Conservation (phyloP, 345 rosid species). For the Rubroshorea leprosula region DNA sequence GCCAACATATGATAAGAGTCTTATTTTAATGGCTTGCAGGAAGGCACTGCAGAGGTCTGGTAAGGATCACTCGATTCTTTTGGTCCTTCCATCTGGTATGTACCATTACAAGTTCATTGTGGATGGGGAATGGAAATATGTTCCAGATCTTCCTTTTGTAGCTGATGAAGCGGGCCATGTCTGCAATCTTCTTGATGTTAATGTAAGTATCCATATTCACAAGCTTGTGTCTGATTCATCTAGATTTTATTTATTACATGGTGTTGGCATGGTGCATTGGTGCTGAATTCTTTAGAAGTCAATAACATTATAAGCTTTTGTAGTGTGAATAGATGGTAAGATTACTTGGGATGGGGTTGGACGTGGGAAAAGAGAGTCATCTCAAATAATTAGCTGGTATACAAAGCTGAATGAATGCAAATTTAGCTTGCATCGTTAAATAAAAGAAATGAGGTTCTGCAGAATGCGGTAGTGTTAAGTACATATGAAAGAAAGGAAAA, state of each 20-base stretch:
- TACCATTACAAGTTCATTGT: slow-evolving; percentile 86
- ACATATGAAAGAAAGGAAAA: no score
- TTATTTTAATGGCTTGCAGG: slow-evolving; percentile 32
- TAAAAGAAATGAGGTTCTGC: slow-evolving; percentile 5
- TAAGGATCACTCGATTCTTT: slow-evolving; percentile 72
- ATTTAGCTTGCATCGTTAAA: neutral
- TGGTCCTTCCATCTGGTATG: slow-evolving; percentile 73
- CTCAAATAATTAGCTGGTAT: no score
- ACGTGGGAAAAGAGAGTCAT: no score
- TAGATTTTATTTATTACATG: neutral
- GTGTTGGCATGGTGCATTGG: no score
- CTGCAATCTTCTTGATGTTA: slow-evolving; percentile 80
- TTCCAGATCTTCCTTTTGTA: slow-evolving; percentile 70
- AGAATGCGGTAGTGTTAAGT: no score
- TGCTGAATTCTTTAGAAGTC: neutral
- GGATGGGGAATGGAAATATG: slow-evolving; percentile 79
- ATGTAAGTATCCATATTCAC: slow-evolving; percentile 42
- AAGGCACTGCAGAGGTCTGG: slow-evolving; percentile 71
- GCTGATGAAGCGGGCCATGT: slow-evolving; percentile 57
- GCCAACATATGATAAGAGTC: slow-evolving; percentile 3
- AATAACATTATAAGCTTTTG: neutral
- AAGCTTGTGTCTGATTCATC: slow-evolving; percentile 9
- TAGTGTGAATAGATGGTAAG: no score
- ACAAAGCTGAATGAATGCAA: no score
- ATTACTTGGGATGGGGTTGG: no score